Evolutionary conservation across 345 rosid genomes (phyloP).

Genomic region (Gossypium thurberi): DNA sequence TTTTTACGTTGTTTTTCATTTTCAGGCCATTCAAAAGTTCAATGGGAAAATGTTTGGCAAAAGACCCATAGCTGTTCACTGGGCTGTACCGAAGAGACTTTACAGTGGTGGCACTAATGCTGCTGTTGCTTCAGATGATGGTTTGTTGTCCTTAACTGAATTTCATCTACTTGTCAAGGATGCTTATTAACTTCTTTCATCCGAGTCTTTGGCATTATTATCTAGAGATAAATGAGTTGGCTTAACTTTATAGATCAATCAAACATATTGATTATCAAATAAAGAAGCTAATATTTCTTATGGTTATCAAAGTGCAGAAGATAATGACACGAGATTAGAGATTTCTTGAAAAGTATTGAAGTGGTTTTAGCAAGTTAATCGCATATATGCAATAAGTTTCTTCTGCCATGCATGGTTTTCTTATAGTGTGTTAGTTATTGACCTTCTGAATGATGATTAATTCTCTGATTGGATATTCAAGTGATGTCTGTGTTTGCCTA

Average conservation of each 20-base stretch:
- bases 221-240: neutral
- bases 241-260: neutral
- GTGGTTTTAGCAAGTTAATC: neutral
- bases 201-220: neutral
- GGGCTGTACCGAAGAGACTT: slow-evolving; percentile 90
- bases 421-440: neutral
- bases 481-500: neutral
- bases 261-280: neutral
- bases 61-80: slow-evolving; percentile 88
- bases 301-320: neutral
- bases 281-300: neutral
- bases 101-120: slow-evolving; percentile 43
- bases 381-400: neutral
- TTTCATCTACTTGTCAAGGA: neutral
- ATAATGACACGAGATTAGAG: neutral
- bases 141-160: slow-evolving; percentile 27
- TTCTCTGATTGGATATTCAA: neutral
- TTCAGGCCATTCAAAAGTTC: slow-evolving; percentile 88
- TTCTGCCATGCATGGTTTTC: neutral
- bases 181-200: slow-evolving; percentile 3
- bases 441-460: neutral
- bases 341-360: neutral
- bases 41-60: slow-evolving; percentile 60
- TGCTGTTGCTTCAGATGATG: slow-evolving; percentile 44
- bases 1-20: slow-evolving; percentile 12